phyloP scores from a whole-genome alignment of 2,329 filamentous ascomycete species.

The Alternaria consortialis region DNA sequence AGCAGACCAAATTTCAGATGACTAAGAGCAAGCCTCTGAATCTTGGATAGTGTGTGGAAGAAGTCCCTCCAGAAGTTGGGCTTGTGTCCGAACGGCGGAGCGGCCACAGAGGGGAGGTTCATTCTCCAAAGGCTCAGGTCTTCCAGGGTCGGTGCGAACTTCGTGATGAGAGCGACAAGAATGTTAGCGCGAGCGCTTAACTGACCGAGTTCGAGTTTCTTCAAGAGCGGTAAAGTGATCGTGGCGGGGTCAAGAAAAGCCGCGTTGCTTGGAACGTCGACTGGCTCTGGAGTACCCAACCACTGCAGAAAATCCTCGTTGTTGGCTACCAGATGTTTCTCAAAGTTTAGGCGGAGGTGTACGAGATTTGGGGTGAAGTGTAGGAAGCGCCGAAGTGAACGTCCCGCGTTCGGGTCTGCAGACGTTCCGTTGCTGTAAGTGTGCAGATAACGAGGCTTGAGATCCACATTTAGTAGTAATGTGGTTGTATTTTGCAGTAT shows the following conservation, averaged over 20 bases:
- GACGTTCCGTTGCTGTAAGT: slow-evolving; percentile 23
- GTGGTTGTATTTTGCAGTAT: slow-evolving; percentile 59
- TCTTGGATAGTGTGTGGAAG: slow-evolving; percentile 21
- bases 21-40: slow-evolving; percentile 22
- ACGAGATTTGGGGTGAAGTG: slow-evolving; percentile 54
- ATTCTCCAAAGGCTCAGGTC: slow-evolving; percentile 60
- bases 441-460: slow-evolving; percentile 11
- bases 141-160: slow-evolving; percentile 57
- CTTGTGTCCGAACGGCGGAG: slow-evolving; percentile 14
- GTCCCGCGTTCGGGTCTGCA: slow-evolving; percentile 14
- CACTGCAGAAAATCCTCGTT: slow-evolving; percentile 47
- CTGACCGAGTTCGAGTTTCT: slow-evolving; percentile 37
- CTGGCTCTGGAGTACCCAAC: slow-evolving; percentile 41
- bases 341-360: slow-evolving; percentile 65
- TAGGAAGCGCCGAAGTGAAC: slow-evolving; percentile 52
- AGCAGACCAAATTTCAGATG: slow-evolving; percentile 30
- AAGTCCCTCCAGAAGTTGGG: slow-evolving; percentile 32
- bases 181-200: slow-evolving; percentile 15
- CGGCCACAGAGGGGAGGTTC: slow-evolving; percentile 24
- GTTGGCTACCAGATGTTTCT: slow-evolving; percentile 23
- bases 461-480: slow-evolving; percentile 54
- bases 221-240: slow-evolving; percentile 25
- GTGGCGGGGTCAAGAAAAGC: slow-evolving; percentile 17
- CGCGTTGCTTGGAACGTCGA: background rate
- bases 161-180: slow-evolving; percentile 36